phyloP scores from a whole-genome alignment of 2,329 filamentous ascomycete species.

The Ophiostoma australiae region DNA sequence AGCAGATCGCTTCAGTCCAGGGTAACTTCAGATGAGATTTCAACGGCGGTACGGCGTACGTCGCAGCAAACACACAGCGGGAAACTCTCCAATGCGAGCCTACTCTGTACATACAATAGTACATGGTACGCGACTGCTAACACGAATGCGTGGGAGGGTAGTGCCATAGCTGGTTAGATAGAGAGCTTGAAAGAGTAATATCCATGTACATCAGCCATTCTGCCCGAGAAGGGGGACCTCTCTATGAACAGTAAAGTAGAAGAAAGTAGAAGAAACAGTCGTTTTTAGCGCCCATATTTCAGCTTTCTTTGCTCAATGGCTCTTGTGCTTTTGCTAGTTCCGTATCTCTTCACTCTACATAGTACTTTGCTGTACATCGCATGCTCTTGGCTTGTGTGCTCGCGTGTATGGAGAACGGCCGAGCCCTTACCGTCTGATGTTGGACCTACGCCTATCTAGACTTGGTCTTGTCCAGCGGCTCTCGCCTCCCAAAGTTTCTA shows the following conservation, averaged over 20 bases:
- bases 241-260: neutral
- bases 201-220: neutral
- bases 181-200: neutral
- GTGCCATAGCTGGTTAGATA: neutral
- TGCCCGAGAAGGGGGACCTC: neutral
- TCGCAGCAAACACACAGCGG: neutral
- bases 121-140: too few relatives aligned
- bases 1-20: neutral
- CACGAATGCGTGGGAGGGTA: neutral
- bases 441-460: neutral
- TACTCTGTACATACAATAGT: too few relatives aligned
- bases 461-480: too few relatives aligned
- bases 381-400: neutral
- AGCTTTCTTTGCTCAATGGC: neutral
- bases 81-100: neutral
- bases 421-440: neutral
- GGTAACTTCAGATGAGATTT: neutral
- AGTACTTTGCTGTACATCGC: too few relatives aligned
- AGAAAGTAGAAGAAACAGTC: neutral
- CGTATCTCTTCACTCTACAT: too few relatives aligned
- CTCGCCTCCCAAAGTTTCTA: neutral
- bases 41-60: neutral
- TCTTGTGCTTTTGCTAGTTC: neutral
- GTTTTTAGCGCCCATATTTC: conserved; percentile 4
- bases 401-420: neutral